Evolutionary conservation across 805 yeast genomes (phyloP), one percentile per base, ranked within the genome.

Genomic region (Teunomyces lycoperdinae): DNA sequence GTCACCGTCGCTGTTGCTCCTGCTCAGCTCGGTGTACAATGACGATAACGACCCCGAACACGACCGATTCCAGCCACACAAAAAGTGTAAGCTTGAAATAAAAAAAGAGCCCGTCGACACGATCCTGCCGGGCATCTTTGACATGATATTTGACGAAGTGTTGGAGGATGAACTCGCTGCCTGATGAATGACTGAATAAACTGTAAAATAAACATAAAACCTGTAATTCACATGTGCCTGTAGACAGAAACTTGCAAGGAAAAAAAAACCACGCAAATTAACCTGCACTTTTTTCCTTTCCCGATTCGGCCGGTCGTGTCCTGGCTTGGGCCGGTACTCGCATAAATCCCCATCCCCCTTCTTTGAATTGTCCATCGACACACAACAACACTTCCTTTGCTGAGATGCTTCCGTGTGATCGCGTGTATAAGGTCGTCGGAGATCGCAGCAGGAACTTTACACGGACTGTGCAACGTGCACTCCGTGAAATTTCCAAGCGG

Each of bases 401-500:
- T 27, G 27, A n/a, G 77, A 17, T 79, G 73, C 45, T 75, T 79
- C 45, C 30, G 16, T 24, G 41, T 26, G 41, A 38, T 20, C 41
- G 30, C 9, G 7, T 38, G 41, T 26, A 13, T 16, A 77, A 78
- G 60, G 66, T 79, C 57, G 64, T 77, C 29, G 30, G 29, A 28
- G 13, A 38, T 26, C 29, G 41, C 30, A 67, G 80, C 11, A 67
- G 76, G 43, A 72, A 68, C 55, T 69, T 81, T 16, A 74, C 79
- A 31, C 66, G 73, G 52, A 77, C 75, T 47, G 64, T 76, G 49
- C 72, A 75, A 49, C 73, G 72, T 57, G 71, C 74, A 31, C 64
- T 79, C 16, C 76, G 77, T 50, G 83, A 79, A 51, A 63, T 79
- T 46, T 35, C 48, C 9, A 73, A 73, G 58, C 71, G 74, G 27